A percentile compares a stretch with the other conserved stretches of the same genome.
Conservation (phyloP, 2,329 filamentous ascomycete species). For the Claviceps sp. region DNA sequence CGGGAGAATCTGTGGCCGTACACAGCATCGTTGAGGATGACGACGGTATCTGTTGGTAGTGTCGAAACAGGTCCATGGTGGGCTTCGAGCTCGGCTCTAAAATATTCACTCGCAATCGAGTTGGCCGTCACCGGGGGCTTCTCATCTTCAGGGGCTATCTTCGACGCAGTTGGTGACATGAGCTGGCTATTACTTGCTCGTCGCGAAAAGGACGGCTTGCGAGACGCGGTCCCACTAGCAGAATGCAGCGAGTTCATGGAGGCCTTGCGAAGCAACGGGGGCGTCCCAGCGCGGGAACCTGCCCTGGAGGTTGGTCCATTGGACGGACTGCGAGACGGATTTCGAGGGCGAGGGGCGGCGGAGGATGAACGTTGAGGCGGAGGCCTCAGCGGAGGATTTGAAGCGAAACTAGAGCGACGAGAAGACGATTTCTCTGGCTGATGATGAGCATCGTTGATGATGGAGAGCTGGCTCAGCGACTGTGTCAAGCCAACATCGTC, state of each 20-base stretch:
- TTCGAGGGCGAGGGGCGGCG: conserved; percentile 24
- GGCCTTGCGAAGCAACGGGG: conserved; percentile 39
- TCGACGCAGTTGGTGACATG: conserved; percentile 22
- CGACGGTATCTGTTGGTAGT: conserved; percentile 49
- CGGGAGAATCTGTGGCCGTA: conserved; percentile 89
- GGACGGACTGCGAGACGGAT: conserved; percentile 29
- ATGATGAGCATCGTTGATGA: conserved; percentile 16
- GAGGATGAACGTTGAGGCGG: conserved; percentile 22
- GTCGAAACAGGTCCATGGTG: conserved; percentile 37
- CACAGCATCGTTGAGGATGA: conserved; percentile 84
- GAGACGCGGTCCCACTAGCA: conserved; percentile 24
- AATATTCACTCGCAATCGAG: conserved; percentile 52
- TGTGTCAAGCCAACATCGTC: conserved; percentile 23
- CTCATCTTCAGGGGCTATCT: conserved; percentile 14
- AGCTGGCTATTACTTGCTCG: conserved; percentile 34
- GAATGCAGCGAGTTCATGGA: conserved; percentile 45
- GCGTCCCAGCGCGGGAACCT: conserved; percentile 34
- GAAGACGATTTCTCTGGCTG: conserved; percentile 8
- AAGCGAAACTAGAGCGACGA: conserved; percentile 10
- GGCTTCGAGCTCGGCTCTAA: conserved; percentile 53
- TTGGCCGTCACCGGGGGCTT: conserved; percentile 31
- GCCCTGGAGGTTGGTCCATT: conserved; percentile 29
- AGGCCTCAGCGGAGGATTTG: conserved; percentile 23
- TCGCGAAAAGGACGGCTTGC: conserved; percentile 28
- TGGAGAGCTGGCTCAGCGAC: conserved; percentile 31